Percentiles rank a stretch among this genome's conserved stretches.
Conservation (phyloP, 345 rosid species). For the Cardamine resedifolia region DNA sequence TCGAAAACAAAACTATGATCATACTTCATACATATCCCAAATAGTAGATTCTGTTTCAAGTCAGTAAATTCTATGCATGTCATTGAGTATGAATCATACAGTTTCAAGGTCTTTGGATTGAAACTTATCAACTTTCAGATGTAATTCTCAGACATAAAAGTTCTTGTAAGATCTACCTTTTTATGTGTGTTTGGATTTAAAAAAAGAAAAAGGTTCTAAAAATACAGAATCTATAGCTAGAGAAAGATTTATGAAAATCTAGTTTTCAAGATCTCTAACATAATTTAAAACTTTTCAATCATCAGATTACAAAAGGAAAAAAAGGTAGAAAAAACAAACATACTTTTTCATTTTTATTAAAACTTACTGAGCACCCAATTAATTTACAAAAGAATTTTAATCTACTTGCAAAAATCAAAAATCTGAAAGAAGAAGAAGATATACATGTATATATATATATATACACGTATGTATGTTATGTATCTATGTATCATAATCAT, state of each 20-base stretch:
- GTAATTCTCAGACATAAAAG: constrained; percentile 6
- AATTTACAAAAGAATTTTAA: not conserved
- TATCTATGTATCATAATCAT: not conserved
- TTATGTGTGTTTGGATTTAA: not conserved
- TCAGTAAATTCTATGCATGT: not conserved
- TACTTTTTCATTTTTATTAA: constrained; percentile 4
- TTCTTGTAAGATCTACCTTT: constrained; percentile 11
- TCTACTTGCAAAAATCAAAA: constrained; percentile 2
- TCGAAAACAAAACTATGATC: not conserved
- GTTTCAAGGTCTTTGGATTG: not conserved
- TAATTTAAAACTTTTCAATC: constrained; percentile 20
- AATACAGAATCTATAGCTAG: constrained; percentile 3
- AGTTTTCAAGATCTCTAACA: constrained; percentile 14
- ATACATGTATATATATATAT: not conserved
- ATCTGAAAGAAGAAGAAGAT: not conserved
- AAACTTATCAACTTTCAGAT: constrained; percentile 9
- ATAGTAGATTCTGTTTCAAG: not conserved
- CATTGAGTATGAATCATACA: not conserved
- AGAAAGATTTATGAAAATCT: constrained; percentile 5
- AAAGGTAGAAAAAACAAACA: not conserved
- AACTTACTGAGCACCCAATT: not conserved
- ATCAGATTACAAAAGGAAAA: constrained; percentile 21
- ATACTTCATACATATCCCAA: not conserved
- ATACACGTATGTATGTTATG: constrained; percentile 1
- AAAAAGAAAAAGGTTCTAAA: not conserved